These are phyloP conservation scores for Chaetothyriales sp. DNA, from an alignment of 2,329 filamentous ascomycete genomes.

Conservation along the genomic window DNA sequence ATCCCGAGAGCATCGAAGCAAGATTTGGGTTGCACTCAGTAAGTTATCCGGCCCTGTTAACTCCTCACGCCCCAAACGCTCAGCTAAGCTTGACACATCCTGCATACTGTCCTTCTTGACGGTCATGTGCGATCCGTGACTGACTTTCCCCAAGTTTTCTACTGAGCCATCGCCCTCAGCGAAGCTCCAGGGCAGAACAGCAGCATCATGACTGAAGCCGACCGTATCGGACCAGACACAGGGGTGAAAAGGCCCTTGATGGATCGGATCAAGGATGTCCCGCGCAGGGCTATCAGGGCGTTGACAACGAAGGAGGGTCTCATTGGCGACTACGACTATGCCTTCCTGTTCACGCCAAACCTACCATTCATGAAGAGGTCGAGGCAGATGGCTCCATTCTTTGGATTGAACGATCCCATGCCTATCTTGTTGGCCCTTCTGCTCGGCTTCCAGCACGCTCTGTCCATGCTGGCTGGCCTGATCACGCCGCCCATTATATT, in stretches of 20 bases:
- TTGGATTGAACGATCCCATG: constrained; percentile 53
- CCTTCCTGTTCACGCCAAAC: constrained; percentile 65
- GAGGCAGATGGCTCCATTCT: constrained; percentile 48
- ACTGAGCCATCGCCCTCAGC: background rate
- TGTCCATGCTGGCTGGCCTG: constrained; percentile 50
- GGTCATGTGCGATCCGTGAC: too few species aligned
- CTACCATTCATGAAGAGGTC: constrained; percentile 63
- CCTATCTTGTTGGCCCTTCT: constrained; percentile 51
- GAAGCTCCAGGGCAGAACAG: background rate
- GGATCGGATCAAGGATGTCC: constrained; percentile 19
- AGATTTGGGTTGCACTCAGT: too few species aligned
- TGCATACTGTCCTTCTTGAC: too few species aligned
- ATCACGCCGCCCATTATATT: constrained; percentile 52
- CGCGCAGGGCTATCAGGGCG: constrained; percentile 22
- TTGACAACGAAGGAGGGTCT: constrained; percentile 48
- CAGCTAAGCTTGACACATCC: too few species aligned
- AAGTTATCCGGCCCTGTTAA: too few species aligned
- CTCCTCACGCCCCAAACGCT: too few species aligned
- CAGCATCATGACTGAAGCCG: constrained; percentile 18
- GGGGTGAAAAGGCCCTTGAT: constrained; percentile 23
- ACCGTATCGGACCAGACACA: constrained; percentile 29
- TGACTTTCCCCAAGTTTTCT: background rate
- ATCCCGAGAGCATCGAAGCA: too few species aligned
- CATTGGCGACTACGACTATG: constrained; percentile 79
- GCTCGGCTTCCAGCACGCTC: constrained; percentile 53